Evolutionary conservation across 1,139 yeast genomes (phyloP).

Genomic region (Nematodospora anomalae): DNA sequence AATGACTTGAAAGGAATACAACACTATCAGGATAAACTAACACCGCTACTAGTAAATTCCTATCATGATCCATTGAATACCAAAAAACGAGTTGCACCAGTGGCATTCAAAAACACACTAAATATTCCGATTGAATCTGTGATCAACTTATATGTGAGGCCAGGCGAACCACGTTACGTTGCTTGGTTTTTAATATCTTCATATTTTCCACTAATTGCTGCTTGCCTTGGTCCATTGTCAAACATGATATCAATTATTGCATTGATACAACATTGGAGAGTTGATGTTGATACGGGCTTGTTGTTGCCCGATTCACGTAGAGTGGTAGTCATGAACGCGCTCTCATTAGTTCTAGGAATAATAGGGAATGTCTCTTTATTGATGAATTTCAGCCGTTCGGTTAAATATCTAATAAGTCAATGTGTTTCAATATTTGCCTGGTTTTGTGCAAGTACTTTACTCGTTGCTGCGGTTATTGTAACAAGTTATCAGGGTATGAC

Average conservation of each 20-base stretch:
- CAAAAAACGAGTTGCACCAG: slow-evolving; percentile 14
- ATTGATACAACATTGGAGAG: slow-evolving; percentile 69
- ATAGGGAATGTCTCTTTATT: slow-evolving; percentile 64
- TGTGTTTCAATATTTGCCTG: slow-evolving; percentile 61
- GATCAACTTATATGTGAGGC: slow-evolving; percentile 34
- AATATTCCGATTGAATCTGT: slow-evolving; percentile 35
- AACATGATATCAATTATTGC: slow-evolving; percentile 73
- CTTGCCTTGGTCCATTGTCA: slow-evolving; percentile 76
- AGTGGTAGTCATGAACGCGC: slow-evolving; percentile 54
- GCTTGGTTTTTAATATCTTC: slow-evolving; percentile 64
- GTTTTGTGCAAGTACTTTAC: slow-evolving; percentile 53
- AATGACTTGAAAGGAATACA: slow-evolving; percentile 6
- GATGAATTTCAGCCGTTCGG: slow-evolving; percentile 61
- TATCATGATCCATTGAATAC: slow-evolving; percentile 4
- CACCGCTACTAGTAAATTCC: slow-evolving; percentile 15
- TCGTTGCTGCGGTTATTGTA: slow-evolving; percentile 49
- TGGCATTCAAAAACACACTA: slow-evolving; percentile 26
- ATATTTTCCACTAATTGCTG: slow-evolving; percentile 70
- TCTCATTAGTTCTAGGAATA: slow-evolving; percentile 64
- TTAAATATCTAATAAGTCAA: slow-evolving; percentile 61
- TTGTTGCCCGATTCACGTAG: slow-evolving; percentile 35
- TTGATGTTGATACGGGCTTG: slow-evolving; percentile 23
- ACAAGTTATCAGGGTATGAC: slow-evolving; percentile 22
- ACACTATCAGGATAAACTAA: slow-evolving; percentile 18
- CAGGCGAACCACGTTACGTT: slow-evolving; percentile 50